Percentiles rank a stretch among this genome's conserved stretches.
These are phyloP conservation scores for Erodium chrysanthum DNA, from an alignment of 441 rosid species.

Conservation along the genomic window DNA sequence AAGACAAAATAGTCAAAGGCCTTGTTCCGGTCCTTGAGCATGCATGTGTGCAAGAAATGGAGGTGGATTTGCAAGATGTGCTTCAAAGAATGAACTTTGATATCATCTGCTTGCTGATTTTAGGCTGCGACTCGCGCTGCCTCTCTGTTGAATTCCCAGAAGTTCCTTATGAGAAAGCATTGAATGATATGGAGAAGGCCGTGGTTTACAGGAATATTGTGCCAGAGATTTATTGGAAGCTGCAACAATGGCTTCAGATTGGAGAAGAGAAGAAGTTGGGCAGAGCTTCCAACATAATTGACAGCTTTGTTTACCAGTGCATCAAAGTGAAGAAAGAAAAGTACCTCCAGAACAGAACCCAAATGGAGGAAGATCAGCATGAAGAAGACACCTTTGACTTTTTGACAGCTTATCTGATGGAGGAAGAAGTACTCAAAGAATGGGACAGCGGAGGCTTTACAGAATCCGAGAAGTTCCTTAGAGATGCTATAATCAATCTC, in stretches of 20 bases:
- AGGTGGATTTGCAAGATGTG: slow-evolving; percentile 3
- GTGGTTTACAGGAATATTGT: background rate
- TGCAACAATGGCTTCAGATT: background rate
- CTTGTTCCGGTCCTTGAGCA: slow-evolving; percentile 26
- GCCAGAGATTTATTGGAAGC: background rate
- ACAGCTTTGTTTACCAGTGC: background rate
- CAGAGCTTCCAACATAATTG: background rate
- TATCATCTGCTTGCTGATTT: background rate
- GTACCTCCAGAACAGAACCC: too few relatives aligned
- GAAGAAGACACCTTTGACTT: background rate
- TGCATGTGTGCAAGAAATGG: background rate
- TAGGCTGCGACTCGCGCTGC: background rate
- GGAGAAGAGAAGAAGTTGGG: background rate
- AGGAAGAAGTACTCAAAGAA: background rate
- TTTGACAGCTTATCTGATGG: background rate
- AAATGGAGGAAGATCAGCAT: background rate
- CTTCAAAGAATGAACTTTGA: background rate
- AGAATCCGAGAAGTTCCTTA: background rate
- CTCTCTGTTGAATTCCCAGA: background rate
- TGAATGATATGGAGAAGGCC: background rate
- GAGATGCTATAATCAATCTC: background rate
- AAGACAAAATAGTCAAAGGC: slow-evolving; percentile 21
- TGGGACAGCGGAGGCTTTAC: background rate
- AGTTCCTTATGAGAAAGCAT: background rate
- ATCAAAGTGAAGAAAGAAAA: background rate